Evolutionary conservation across 139 green algal genomes (phyloP), one percentile per base, ranked within the genome.

Genomic region (Mesotaenium endlicherianum): DNA sequence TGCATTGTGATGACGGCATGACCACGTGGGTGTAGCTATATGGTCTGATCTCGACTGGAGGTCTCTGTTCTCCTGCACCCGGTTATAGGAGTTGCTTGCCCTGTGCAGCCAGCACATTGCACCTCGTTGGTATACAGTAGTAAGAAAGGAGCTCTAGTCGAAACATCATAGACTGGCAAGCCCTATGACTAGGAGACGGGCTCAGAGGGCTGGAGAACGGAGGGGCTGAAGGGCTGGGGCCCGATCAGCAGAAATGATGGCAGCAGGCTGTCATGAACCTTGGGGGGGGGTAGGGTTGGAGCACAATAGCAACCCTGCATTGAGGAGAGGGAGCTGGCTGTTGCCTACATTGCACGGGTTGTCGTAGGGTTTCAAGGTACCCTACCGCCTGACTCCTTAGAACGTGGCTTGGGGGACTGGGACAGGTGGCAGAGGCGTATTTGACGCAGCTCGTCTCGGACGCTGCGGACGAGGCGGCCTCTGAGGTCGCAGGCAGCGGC

Each of bases 361-460:
- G n/a, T n/a, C n/a, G n/a, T n/a, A n/a, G n/a, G n/a, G n/a, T n/a
- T n/a, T n/a, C n/a, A n/a, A n/a, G n/a, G n/a, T n/a, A n/a, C n/a
- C n/a, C 47, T 57, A 57, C 47, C 47, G 8, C 47, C 8, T 26
- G 47, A 8, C 8, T 57, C 14, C 14, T 57, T 57, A 8, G 14
- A 14, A 8, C 47, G 14, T 14, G 47, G 14, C 47, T 57, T 57
- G 57, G 31, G 57, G 57, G 11, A 4, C 26, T 11, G 1, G 67
- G 20, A 20, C 81, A 94, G 91, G 88, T 84, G 11, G 89, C 91
- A 4, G 91, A 95, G 40, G 86, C 91, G 3, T 86, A 94, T 53
- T 82, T 95, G 49, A 69, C 80, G 30, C 75, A 71, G 31, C 70
- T 96, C 74, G 77, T 96, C 47, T 14, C 89, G 59, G 1, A 82